A percentile compares a stretch with the other conserved stretches of the same genome.
phyloP scores from a whole-genome alignment of 768 basidiomycete species.

The Boletus rufocinnamomeus region DNA sequence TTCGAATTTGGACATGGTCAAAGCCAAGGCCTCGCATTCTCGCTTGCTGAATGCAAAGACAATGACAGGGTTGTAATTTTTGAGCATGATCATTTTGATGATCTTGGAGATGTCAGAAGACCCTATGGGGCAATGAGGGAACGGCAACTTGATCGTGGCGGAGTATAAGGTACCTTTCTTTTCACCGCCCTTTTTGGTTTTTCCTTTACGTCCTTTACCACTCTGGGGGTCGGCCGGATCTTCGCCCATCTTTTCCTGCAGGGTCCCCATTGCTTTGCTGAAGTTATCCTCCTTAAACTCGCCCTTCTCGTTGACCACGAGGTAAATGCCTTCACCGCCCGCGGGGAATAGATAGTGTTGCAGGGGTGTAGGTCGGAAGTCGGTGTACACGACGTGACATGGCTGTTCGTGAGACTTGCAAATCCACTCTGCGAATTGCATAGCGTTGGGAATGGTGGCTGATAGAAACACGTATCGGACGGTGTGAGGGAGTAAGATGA shows the following conservation, averaged over 20 bases:
- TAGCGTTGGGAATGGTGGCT: slow-evolving; percentile 98
- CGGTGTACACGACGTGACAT: slow-evolving; percentile 98
- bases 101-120: slow-evolving; percentile 96
- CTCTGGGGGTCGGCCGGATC: slow-evolving; percentile 86
- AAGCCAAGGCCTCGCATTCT: slow-evolving; percentile 92
- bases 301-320: slow-evolving; percentile 98
- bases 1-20: slow-evolving; percentile 92
- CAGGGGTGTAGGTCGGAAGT: slow-evolving; percentile 96
- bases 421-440: slow-evolving; percentile 99
- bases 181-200: slow-evolving; percentile 89
- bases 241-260: slow-evolving; percentile 82
- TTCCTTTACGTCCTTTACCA: slow-evolving; percentile 90
- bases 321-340: slow-evolving; percentile 94
- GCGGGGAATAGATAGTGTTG: slow-evolving; percentile 98
- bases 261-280: slow-evolving; percentile 93
- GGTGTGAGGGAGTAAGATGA: slow-evolving; percentile 93
- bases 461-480: slow-evolving; percentile 99
- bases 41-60: slow-evolving; percentile 98
- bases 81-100: slow-evolving; percentile 96
- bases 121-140: slow-evolving; percentile 46
- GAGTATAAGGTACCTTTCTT: slow-evolving; percentile 68
- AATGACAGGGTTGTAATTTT: slow-evolving; percentile 97
- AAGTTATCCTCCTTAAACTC: slow-evolving; percentile 98
- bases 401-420: slow-evolving; percentile 96
- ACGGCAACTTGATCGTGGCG: not conserved